Base-by-base conservation (phyloP, 345 rosid genomes). In the Hirschfeldia incana region DNA sequence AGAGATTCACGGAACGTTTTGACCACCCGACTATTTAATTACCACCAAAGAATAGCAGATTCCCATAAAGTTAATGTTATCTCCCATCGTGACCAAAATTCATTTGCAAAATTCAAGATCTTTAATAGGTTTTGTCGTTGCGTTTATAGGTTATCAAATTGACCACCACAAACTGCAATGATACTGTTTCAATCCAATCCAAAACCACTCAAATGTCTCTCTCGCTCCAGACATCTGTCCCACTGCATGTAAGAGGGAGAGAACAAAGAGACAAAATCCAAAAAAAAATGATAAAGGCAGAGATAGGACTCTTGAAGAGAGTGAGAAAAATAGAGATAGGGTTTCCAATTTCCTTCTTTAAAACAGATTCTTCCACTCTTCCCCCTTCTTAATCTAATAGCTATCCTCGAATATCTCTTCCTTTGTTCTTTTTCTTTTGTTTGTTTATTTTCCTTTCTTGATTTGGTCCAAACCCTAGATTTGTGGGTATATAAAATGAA, bases 391-490 rank as follows among this genome's bases (percentile, higher is more conserved):
- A 68, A 21, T 76, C 53, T 58, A 13, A 42, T 76, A 68, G 58
- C 65, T 10, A 39, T 62, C 29, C 2, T 13, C 17, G 53, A 70
- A 70, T 77, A 28, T 71, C 26, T 59, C 53, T 63, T n/a, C 13
- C 69, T 78, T 78, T 30, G 16, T 58, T 72, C 55, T 58, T 58
- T 67, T 61, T 59, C 21, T 67, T 66, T 71, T 37, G 28, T 70
- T 29, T 12, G 39, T 10, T 63, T 78, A 4, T 37, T 72, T 65
- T 2, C 33, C 34, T 49, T 51, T 51, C 29, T 57, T 8, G 74
- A 78, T 73, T 59, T 73, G 32, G 82, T 79, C 83, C 69, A 69
- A 79, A 69, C 83, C 83, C 83, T 80, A 80, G 71, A 74, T 74
- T 74, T 63, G 75, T 69, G 70, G 17, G 36, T 61, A 63, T 74